Conservation (phyloP, 2,329 filamentous ascomycete genomes). For the Trichophyton schoenleinii region DNA sequence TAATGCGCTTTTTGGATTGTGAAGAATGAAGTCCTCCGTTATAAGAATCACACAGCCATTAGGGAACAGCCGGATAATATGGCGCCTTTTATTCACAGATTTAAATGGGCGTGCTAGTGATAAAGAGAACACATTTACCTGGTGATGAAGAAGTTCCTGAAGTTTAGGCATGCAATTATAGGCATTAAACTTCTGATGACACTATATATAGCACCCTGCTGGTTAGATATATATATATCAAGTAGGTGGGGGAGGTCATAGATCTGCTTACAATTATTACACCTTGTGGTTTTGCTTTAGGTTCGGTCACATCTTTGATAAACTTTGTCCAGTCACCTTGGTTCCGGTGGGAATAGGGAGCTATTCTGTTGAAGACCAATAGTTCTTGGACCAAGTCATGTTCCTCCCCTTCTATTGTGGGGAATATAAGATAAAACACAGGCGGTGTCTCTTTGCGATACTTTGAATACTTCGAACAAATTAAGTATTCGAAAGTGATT, state of each 20-base stretch:
- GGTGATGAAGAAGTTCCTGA: constrained; percentile 15
- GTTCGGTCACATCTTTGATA: constrained; percentile 15
- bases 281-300: constrained; percentile 14
- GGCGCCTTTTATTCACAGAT: constrained; percentile 13
- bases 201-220: constrained; percentile 15
- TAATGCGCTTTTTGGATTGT: constrained; percentile 20
- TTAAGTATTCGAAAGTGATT: constrained; percentile 21
- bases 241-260: neutral
- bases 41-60: constrained; percentile 28
- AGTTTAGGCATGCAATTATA: constrained; percentile 22
- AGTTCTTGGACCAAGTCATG: constrained; percentile 18
- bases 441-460: constrained; percentile 14
- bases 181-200: constrained; percentile 25
- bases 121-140: constrained; percentile 26
- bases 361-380: constrained; percentile 18
- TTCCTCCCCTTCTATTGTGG: constrained; percentile 17
- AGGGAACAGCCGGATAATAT: constrained; percentile 29
- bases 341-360: constrained; percentile 21
- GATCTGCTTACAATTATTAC: constrained; percentile 22
- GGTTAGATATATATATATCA: neutral
- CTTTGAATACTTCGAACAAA: constrained; percentile 13
- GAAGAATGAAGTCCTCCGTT: constrained; percentile 29
- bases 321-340: constrained; percentile 28
- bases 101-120: constrained; percentile 20
- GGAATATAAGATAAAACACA: constrained; percentile 27